Evolutionary conservation across 441 rosid genomes (phyloP).

Genomic region (Eutrema salsugineum): DNA sequence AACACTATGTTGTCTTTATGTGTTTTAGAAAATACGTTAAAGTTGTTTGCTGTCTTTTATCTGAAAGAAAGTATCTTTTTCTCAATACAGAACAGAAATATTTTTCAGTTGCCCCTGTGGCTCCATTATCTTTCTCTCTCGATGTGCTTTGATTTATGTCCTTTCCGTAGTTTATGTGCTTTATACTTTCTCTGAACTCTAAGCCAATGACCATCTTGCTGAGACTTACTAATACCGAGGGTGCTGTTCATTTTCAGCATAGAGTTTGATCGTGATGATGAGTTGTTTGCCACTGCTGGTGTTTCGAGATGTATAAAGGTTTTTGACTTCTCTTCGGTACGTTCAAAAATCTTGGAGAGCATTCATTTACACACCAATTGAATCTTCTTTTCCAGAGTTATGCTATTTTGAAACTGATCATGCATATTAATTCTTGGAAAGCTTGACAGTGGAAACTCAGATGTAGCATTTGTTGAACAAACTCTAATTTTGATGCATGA

Average conservation of each 20-base stretch:
- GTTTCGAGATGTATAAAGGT: conserved; percentile 95
- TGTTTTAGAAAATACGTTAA: neutral
- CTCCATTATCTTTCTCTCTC: neutral
- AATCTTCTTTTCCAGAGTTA: neutral
- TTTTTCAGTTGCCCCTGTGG: neutral
- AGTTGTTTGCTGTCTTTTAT: neutral
- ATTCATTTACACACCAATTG: neutral
- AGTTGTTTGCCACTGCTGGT: conserved; percentile 97
- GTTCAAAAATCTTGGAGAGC: conserved; percentile 27
- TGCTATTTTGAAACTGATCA: conserved; percentile 8
- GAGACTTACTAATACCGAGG: neutral
- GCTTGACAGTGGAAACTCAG: conserved; percentile 2
- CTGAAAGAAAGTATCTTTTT: neutral
- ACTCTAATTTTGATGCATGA: conserved; percentile 2
- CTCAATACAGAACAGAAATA: neutral
- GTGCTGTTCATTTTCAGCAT: conserved; percentile 57
- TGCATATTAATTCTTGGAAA: conserved; percentile 12
- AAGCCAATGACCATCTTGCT: conserved; percentile 5
- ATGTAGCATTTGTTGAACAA: neutral
- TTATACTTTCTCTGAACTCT: conserved; percentile 5
- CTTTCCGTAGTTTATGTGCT: neutral
- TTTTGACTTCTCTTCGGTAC: conserved; percentile 89
- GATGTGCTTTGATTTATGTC: neutral
- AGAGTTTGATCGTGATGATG: conserved; percentile 97
- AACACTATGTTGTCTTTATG: neutral